Percentiles rank a stretch among this genome's conserved stretches.
These are phyloP conservation scores for Mediolabrus comicus DNA, from an alignment of 108 stramenopile genomes.

Conservation along the genomic window DNA sequence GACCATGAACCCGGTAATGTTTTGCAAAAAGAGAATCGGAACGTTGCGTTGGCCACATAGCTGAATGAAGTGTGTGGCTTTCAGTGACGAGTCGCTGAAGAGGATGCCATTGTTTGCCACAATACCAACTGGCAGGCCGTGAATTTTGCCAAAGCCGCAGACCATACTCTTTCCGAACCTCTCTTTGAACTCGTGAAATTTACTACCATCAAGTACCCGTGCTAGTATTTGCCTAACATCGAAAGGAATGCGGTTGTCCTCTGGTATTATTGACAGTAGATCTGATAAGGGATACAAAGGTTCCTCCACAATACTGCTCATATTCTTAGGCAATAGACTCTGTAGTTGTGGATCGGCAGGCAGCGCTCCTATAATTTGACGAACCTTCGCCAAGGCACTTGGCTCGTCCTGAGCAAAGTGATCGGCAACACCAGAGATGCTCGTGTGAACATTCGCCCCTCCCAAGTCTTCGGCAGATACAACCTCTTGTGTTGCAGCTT, in stretches of 20 bases:
- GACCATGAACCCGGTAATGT: constrained; percentile 99
- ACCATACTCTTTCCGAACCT: constrained; percentile 94
- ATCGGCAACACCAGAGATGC: constrained; percentile 92
- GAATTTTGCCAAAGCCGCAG: constrained; percentile 92
- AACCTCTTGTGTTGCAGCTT: constrained; percentile 96
- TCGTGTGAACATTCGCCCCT: constrained; percentile 93
- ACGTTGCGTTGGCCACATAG: constrained; percentile 96
- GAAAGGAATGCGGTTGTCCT: constrained; percentile 92
- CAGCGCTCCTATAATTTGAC: constrained; percentile 80
- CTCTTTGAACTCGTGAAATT: constrained; percentile 98
- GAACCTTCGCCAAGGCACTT: constrained; percentile 83
- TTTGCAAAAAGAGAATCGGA: constrained; percentile 96
- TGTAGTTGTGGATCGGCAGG: constrained; percentile 33
- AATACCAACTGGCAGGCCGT: constrained; percentile 93
- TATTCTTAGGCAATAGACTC: constrained; percentile 29
- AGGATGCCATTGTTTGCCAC: constrained; percentile 99
- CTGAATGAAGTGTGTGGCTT: constrained; percentile 97
- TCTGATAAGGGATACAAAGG: constrained; percentile 88
- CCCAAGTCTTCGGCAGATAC: constrained; percentile 97
- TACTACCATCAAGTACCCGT: constrained; percentile 91
- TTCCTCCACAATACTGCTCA: constrained; percentile 67
- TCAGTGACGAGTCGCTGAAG: constrained; percentile 89
- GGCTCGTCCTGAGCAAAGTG: constrained; percentile 91
- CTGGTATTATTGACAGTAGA: constrained; percentile 89
- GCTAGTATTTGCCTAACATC: constrained; percentile 95